phyloP scores from a whole-genome alignment of 768 basidiomycete species.

The Dioszegia hungarica region DNA sequence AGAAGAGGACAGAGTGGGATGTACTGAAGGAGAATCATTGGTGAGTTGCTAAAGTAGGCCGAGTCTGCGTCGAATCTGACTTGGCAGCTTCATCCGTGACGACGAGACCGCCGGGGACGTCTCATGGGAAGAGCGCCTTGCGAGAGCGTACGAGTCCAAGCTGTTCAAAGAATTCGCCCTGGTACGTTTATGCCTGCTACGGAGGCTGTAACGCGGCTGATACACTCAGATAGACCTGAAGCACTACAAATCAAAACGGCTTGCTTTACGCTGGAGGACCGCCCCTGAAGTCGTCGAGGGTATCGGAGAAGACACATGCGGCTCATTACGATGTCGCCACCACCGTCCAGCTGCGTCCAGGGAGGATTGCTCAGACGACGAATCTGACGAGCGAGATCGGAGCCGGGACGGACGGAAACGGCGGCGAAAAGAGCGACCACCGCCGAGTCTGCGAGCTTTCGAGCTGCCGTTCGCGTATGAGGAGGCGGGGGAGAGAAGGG shows the following conservation, averaged over 20 bases:
- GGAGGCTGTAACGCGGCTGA: not conserved
- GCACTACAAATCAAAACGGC: constrained; percentile 88
- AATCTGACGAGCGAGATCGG: not conserved
- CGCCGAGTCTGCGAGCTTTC: constrained; percentile 60
- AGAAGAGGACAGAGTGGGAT: constrained; percentile 48
- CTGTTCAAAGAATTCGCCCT: constrained; percentile 75
- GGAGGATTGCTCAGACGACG: not conserved
- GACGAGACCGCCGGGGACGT: constrained; percentile 51
- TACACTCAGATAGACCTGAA: constrained; percentile 64
- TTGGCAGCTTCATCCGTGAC: constrained; percentile 63
- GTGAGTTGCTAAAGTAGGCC: constrained; percentile 20
- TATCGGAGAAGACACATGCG: constrained; percentile 81
- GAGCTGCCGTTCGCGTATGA: constrained; percentile 86
- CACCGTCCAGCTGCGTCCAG: constrained; percentile 51
- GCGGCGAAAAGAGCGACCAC: constrained; percentile 20
- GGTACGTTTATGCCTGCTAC: constrained; percentile 24
- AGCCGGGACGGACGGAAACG: constrained; percentile 6
- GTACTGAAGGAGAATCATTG: constrained; percentile 51
- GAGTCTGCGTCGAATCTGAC: not conserved
- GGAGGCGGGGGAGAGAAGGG: constrained; percentile 68
- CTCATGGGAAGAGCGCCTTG: constrained; percentile 80
- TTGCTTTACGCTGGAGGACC: constrained; percentile 89
- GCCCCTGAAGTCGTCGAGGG: constrained; percentile 82
- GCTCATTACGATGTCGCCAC: constrained; percentile 73
- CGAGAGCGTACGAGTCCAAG: constrained; percentile 77